Evolutionary conservation across 208 protist species (phyloP).

Genomic region (Trichomonas gallinae): DNA sequence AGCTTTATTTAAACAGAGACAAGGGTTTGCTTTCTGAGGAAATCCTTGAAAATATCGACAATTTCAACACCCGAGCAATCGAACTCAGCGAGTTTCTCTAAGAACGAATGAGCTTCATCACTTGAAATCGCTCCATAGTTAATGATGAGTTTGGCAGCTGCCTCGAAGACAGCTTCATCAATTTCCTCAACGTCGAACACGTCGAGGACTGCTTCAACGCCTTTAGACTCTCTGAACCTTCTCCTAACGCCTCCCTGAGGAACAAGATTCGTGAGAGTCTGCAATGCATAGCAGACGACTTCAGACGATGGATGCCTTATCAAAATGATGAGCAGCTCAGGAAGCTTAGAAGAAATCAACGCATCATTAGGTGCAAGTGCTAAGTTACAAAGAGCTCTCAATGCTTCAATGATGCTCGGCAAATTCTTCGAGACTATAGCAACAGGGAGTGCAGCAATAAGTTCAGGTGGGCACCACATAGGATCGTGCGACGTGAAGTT

Average conservation of each 20-base stretch:
- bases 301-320: not conserved
- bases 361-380: not conserved
- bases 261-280: not conserved
- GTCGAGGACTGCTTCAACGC: not conserved
- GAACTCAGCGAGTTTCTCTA: not conserved
- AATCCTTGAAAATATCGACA: not conserved
- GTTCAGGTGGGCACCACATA: not conserved
- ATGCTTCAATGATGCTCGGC: not conserved
- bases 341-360: not conserved
- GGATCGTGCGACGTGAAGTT: conserved; percentile 14
- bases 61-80: not conserved
- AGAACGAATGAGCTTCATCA: not conserved
- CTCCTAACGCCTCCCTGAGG: not conserved
- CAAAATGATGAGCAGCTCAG: not conserved
- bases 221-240: not conserved
- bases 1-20: not conserved
- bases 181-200: not conserved
- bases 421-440: not conserved
- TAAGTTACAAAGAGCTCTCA: not conserved
- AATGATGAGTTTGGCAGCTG: not conserved
- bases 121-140: not conserved
- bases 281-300: not conserved
- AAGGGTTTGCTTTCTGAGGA: not conserved
- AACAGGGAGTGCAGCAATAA: not conserved
- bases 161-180: not conserved